Evolutionary conservation across 768 basidiomycete species (phyloP).

Genomic region (Cyclocybe cylindracea): DNA sequence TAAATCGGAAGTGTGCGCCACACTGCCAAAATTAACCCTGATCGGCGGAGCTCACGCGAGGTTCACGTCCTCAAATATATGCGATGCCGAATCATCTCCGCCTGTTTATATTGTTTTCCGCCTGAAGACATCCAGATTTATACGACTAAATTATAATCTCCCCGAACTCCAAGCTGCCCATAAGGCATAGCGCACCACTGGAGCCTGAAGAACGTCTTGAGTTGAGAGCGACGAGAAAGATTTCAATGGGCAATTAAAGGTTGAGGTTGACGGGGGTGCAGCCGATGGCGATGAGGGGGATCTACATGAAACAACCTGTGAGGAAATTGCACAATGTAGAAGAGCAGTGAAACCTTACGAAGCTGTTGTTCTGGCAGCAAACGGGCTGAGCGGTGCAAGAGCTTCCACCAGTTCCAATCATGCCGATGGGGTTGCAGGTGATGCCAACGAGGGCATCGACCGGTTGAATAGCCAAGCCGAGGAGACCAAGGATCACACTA

Average conservation of each 20-base stretch:
- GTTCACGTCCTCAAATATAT: too few species aligned
- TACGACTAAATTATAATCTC: too few species aligned
- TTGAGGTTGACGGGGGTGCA: constrained; percentile 16
- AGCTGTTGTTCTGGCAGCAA: constrained; percentile 17
- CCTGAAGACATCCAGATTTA: too few species aligned
- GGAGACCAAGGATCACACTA: constrained; percentile 8
- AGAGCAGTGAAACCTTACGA: constrained; percentile 7
- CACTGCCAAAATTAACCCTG: too few species aligned
- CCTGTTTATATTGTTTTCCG: too few species aligned
- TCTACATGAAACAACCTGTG: background rate
- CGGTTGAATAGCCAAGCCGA: constrained; percentile 10
- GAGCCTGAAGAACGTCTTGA: too few species aligned
- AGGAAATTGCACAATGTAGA: background rate
- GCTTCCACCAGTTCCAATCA: constrained; percentile 12
- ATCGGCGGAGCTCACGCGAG: too few species aligned
- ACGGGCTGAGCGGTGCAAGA: constrained; percentile 19
- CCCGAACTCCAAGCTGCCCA: too few species aligned
- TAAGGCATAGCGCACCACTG: too few species aligned
- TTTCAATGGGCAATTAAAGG: background rate
- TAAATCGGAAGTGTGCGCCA: too few species aligned
- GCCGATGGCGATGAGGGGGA: constrained; percentile 10
- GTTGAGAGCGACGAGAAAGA: too few species aligned
- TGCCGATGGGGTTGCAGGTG: constrained; percentile 17
- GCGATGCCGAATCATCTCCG: too few species aligned
- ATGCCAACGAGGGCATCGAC: constrained; percentile 10